These are phyloP conservation scores for Coccinonectria pachysandricola DNA, from an alignment of 2,329 filamentous ascomycete genomes.

Conservation along the genomic window DNA sequence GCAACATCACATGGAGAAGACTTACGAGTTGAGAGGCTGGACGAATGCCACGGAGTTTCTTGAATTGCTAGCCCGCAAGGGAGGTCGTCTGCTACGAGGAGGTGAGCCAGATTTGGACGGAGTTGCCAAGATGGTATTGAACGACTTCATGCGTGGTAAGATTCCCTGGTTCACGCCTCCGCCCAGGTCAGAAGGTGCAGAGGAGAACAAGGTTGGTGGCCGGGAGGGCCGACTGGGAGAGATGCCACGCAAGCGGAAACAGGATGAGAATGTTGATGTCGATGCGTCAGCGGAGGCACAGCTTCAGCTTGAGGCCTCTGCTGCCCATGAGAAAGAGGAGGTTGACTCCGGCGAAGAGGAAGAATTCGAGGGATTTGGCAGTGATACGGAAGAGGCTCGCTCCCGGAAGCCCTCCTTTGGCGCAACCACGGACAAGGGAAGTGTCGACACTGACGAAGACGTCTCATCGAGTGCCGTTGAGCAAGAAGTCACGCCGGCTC, in stretches of 20 bases:
- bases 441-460: slow-evolving; percentile 32
- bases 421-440: slow-evolving; percentile 20
- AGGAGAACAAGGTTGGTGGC: slow-evolving; percentile 48
- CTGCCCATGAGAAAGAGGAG: slow-evolving; percentile 17
- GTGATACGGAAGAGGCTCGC: slow-evolving; percentile 23
- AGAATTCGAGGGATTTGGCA: slow-evolving; percentile 28
- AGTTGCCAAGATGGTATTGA: slow-evolving; percentile 92
- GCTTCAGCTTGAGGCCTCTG: slow-evolving; percentile 16
- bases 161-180: slow-evolving; percentile 93
- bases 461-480: slow-evolving; percentile 27
- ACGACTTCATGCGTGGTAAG: slow-evolving; percentile 90
- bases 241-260: slow-evolving; percentile 73
- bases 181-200: slow-evolving; percentile 47
- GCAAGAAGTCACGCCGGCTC: too few relatives aligned
- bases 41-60: slow-evolving; percentile 71
- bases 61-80: slow-evolving; percentile 77
- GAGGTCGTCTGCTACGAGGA: slow-evolving; percentile 74
- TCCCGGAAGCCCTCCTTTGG: slow-evolving; percentile 23
- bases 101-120: slow-evolving; percentile 94
- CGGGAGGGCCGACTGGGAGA: slow-evolving; percentile 73
- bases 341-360: slow-evolving; percentile 24
- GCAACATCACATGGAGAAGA: slow-evolving; percentile 79
- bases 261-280: slow-evolving; percentile 40
- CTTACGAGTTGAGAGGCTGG: slow-evolving; percentile 80
- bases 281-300: slow-evolving; percentile 24